Percentiles rank a stretch among this genome's conserved stretches.
Conservation (phyloP, 1,139 yeast species). For the Taiozyma sp. region DNA sequence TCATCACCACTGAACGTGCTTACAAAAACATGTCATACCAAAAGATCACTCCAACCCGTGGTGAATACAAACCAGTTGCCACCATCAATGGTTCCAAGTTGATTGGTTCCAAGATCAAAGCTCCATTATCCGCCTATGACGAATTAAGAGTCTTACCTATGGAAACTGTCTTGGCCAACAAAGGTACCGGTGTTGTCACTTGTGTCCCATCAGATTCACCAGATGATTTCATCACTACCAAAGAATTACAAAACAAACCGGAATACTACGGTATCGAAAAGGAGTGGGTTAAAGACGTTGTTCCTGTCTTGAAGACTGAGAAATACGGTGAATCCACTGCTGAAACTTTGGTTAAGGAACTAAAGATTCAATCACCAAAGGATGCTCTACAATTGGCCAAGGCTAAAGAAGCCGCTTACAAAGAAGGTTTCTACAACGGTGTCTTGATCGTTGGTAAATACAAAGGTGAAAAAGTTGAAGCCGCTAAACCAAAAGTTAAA, state of each 20-base stretch:
- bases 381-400: conserved; percentile 80
- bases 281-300: conserved; percentile 80
- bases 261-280: conserved; percentile 82
- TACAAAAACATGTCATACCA: conserved; percentile 97
- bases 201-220: conserved; percentile 99
- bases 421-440: conserved; percentile 96
- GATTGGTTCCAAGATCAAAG: conserved; percentile 80
- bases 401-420: conserved; percentile 94
- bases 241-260: conserved; percentile 82
- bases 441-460: conserved; percentile 73
- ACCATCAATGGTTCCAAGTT: conserved; percentile 64
- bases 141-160: conserved; percentile 87
- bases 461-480: conserved; percentile 85
- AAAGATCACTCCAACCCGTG: conserved; percentile 86
- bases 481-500: conserved; percentile 82
- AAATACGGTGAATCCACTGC: conserved; percentile 91
- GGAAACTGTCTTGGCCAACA: conserved; percentile 92
- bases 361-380: conserved; percentile 93
- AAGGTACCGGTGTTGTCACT: conserved; percentile 99
- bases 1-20: conserved; percentile 91
- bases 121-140: conserved; percentile 72
- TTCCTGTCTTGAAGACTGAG: conserved; percentile 73
- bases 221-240: conserved; percentile 86
- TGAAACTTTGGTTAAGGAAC: conserved; percentile 72
- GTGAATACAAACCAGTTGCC: conserved; percentile 58